Conservation (phyloP, 768 basidiomycete species). For the Pulveroboletus sp. region DNA sequence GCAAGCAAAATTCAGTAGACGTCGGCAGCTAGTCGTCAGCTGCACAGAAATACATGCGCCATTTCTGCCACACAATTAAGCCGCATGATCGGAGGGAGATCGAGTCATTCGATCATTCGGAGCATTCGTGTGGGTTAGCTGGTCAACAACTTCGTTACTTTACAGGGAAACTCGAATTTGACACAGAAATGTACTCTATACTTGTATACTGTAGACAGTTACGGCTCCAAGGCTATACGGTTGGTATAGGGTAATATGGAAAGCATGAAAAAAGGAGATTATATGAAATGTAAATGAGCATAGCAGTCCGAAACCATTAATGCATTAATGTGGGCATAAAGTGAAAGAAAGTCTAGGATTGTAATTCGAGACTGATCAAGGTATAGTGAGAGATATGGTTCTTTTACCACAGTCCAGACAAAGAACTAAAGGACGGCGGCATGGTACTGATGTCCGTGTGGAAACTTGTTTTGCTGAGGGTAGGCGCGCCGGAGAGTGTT, state of each 20-base stretch:
- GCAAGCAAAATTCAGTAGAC: too few relatives aligned
- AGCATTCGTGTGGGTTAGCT: too few relatives aligned
- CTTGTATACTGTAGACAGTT: background rate
- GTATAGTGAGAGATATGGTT: background rate
- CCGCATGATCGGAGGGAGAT: too few relatives aligned
- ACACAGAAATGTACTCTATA: background rate
- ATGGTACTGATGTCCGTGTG: slow-evolving; percentile 17
- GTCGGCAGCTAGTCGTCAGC: too few relatives aligned
- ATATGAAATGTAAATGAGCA: background rate
- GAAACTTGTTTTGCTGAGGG: slow-evolving; percentile 4
- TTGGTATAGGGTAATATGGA: background rate
- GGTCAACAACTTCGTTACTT: too few relatives aligned
- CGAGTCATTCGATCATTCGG: too few relatives aligned
- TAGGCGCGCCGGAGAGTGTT: background rate
- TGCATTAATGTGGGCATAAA: background rate
- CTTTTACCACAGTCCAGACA: slow-evolving; percentile 2
- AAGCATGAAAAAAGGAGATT: background rate
- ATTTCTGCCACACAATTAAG: too few relatives aligned
- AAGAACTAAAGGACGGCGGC: slow-evolving; percentile 10
- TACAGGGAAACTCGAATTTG: too few relatives aligned
- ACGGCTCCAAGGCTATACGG: background rate
- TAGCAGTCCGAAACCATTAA: background rate
- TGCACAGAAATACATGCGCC: too few relatives aligned
- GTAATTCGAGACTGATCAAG: background rate
- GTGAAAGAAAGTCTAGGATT: background rate